Base-by-base conservation (phyloP, 257 asterid species). In the Anisodus acutangulus region DNA sequence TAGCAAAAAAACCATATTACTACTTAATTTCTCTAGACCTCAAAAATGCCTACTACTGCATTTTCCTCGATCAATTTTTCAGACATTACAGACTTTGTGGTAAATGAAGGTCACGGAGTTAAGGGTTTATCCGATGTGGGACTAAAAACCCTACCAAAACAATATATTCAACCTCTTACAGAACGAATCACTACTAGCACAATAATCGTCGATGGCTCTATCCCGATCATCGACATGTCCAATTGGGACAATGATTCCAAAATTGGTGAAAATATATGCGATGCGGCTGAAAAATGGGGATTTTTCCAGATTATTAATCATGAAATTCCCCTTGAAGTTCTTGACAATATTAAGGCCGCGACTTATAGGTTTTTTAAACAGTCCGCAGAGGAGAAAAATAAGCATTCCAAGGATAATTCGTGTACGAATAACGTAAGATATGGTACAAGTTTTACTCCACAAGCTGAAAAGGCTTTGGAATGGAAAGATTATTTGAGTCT, bases 401-500 rank as follows among this genome's bases (percentile, higher is more conserved):
- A 47, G n/a, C 55, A 74, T 19, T 74, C 81, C 0, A 74, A 74
- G 81, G 81, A 74, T 1, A 47, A 47, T 13, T 74, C 60, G 1
- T 0, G 41, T 0, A 74, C 62, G 4, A 47, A 55, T 55, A 39
- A 74, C 17, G 81, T 74, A 35, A 74, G 81, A 7, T 74, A 74
- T 17, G 55, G 81, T 15, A 74, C 81, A 9, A 74, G 81, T 45
- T 74, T 74, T 74, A 53, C 55, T 4, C 81, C 81, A 9, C 60
- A 74, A 55, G 8, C 55, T 8, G 81, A 74, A 41, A 49, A 47
- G 10, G 62, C 81, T 74, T 74, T 74, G 62, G 81, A 74, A 39
- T 74, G 81, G 81, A 74, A 74, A 74, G 81, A 74, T 49, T 55
- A 74, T 55, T n/a, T 74, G 3, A 74, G 81, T 9, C 53, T 74